Evolutionary conservation across 2,329 filamentous ascomycete species (phyloP).

Genomic region (Westerdykella aurantiaca): DNA sequence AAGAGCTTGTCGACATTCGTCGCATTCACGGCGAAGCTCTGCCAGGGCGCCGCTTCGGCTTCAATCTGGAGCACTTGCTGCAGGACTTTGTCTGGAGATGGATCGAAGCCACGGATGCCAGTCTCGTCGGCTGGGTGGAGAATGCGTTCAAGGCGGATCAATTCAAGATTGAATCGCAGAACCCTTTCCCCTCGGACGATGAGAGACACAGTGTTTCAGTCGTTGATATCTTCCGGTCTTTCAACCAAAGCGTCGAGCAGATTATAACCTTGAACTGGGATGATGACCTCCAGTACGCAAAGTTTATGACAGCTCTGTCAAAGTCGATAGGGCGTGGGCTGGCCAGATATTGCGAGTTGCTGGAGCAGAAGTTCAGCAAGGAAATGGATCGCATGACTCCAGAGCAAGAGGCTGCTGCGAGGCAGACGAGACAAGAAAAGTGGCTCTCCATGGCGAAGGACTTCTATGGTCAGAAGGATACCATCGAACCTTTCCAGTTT

Average conservation of each 20-base stretch:
- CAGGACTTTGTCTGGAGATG: slow-evolving; percentile 95
- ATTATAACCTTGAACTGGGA: slow-evolving; percentile 85
- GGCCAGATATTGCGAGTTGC: slow-evolving; percentile 81
- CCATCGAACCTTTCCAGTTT: slow-evolving; percentile 94
- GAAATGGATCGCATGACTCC: slow-evolving; percentile 93
- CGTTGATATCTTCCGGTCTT: slow-evolving; percentile 88
- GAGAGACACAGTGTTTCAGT: slow-evolving; percentile 89
- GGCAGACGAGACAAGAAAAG: slow-evolving; percentile 81
- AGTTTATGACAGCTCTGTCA: slow-evolving; percentile 91
- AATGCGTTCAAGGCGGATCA: slow-evolving; percentile 85
- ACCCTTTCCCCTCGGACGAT: slow-evolving; percentile 63
- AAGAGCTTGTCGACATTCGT: slow-evolving; percentile 78
- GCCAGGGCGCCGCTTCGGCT: slow-evolving; percentile 67
- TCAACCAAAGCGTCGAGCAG: slow-evolving; percentile 86
- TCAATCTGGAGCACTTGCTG: slow-evolving; percentile 78
- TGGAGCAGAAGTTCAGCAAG: slow-evolving; percentile 76
- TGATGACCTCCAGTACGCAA: slow-evolving; percentile 86
- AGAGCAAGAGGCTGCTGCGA: slow-evolving; percentile 72
- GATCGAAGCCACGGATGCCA: slow-evolving; percentile 75
- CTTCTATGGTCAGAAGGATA: slow-evolving; percentile 85
- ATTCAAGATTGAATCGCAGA: slow-evolving; percentile 68
- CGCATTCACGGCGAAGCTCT: slow-evolving; percentile 71
- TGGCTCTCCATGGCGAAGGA: slow-evolving; percentile 92
- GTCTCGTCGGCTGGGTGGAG: slow-evolving; percentile 77
- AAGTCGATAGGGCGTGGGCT: slow-evolving; percentile 80